phyloP scores from a whole-genome alignment of 352 stramenopile genomes.

The Phytophthora pini region DNA sequence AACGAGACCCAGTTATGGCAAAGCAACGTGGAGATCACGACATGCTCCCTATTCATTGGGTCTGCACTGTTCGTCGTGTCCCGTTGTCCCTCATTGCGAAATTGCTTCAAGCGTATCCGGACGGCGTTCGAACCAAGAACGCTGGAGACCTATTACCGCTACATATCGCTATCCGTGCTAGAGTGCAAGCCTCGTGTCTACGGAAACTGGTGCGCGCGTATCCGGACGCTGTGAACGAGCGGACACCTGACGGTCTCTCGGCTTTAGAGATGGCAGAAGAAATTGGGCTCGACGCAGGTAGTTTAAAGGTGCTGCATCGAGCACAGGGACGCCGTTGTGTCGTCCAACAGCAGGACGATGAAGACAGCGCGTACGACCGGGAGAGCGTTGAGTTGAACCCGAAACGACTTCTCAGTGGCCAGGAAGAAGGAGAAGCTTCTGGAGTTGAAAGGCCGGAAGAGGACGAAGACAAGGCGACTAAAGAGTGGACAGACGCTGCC shows the following conservation, averaged over 20 bases:
- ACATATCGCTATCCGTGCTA: slow-evolving; percentile 81
- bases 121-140: slow-evolving; percentile 66
- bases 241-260: slow-evolving; percentile 52
- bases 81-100: slow-evolving; percentile 66
- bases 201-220: slow-evolving; percentile 60
- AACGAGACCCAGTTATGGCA: slow-evolving; percentile 54
- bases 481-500: slow-evolving; percentile 23
- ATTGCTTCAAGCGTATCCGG: slow-evolving; percentile 68
- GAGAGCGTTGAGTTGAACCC: slow-evolving; percentile 16
- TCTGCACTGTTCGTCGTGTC: slow-evolving; percentile 69
- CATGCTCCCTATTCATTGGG: slow-evolving; percentile 89
- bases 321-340: slow-evolving; percentile 24
- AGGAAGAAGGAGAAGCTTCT: slow-evolving; percentile 42
- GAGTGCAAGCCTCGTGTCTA: slow-evolving; percentile 54
- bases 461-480: slow-evolving; percentile 18
- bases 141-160: slow-evolving; percentile 70
- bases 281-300: slow-evolving; percentile 45
- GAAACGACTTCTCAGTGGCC: slow-evolving; percentile 18
- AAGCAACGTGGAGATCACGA: slow-evolving; percentile 69
- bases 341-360: slow-evolving; percentile 22
- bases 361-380: slow-evolving; percentile 27
- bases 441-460: slow-evolving; percentile 21
- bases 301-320: slow-evolving; percentile 56
- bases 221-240: slow-evolving; percentile 53
- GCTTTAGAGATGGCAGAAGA: slow-evolving; percentile 64